These are phyloP conservation scores for Tuber microsphaerosporum DNA, from an alignment of 495 filamentous ascomycete species.

Conservation along the genomic window DNA sequence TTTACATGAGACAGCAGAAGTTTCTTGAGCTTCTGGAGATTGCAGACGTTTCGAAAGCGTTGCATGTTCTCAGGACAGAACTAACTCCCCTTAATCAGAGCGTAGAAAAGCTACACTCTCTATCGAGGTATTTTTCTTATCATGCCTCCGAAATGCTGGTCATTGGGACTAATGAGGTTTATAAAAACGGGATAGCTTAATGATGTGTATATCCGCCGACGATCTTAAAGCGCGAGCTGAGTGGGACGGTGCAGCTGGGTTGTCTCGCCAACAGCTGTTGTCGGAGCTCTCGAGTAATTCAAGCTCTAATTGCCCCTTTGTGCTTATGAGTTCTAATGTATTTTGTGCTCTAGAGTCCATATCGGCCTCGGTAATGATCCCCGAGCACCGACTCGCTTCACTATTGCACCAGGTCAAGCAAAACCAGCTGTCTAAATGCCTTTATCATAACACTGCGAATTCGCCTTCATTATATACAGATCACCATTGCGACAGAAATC, in stretches of 20 bases:
- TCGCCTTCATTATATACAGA: constrained; percentile 82
- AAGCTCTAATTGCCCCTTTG: not conserved
- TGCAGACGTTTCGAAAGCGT: constrained; percentile 62
- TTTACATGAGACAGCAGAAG: constrained; percentile 86
- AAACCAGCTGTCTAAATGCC: constrained; percentile 70
- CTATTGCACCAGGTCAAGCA: constrained; percentile 77
- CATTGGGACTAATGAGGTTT: constrained; percentile 16
- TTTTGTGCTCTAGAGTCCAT: constrained; percentile 61
- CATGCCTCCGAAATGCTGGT: not conserved
- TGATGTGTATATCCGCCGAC: constrained; percentile 77
- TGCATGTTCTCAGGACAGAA: constrained; percentile 76
- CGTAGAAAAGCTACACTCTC: constrained; percentile 63
- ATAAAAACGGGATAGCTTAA: constrained; percentile 51
- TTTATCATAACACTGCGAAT: constrained; percentile 77
- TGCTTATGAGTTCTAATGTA: constrained; percentile 20
- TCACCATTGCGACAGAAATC: constrained; percentile 69
- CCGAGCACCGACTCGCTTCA: constrained; percentile 79
- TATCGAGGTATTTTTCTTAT: constrained; percentile 60
- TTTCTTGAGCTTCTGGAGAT: constrained; percentile 84
- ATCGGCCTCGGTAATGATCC: constrained; percentile 96
- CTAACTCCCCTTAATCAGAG: constrained; percentile 82
- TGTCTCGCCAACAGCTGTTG: constrained; percentile 68
- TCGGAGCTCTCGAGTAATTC: constrained; percentile 70
- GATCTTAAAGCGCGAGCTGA: constrained; percentile 72
- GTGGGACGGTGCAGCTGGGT: constrained; percentile 78